Percentiles rank a stretch among this genome's conserved stretches.
Conservation (phyloP, 2,329 filamentous ascomycete genomes). For the Sporothrix sp. region DNA sequence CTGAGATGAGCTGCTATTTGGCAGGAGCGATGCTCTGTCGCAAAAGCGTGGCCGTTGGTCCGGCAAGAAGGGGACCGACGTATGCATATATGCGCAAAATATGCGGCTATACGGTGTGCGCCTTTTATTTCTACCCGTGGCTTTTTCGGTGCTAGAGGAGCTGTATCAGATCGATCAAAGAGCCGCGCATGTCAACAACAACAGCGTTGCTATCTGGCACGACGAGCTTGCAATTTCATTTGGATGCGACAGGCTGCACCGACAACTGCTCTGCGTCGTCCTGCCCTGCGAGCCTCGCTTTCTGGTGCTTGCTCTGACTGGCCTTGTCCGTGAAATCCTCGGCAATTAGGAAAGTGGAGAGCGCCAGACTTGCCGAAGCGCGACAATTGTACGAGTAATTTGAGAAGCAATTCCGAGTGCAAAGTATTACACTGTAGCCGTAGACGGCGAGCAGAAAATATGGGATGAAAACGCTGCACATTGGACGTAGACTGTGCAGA, state of each 20-base stretch:
- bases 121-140: neutral
- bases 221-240: too few species aligned
- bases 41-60: slow-evolving; percentile 15
- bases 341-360: slow-evolving; percentile 15
- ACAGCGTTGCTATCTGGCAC: too few species aligned
- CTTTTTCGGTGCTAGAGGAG: neutral
- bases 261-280: too few species aligned
- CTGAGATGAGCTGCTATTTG: neutral
- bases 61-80: slow-evolving; percentile 4
- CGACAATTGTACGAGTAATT: slow-evolving; percentile 1
- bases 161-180: too few species aligned
- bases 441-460: neutral
- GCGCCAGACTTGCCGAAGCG: slow-evolving; percentile 1
- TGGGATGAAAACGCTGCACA: neutral
- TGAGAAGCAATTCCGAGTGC: slow-evolving; percentile 1
- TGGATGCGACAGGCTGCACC: too few species aligned
- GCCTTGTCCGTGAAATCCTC: slow-evolving; percentile 7
- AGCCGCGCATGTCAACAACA: too few species aligned
- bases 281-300: neutral
- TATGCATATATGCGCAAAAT: neutral
- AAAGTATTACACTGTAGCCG: neutral
- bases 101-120: slow-evolving; percentile 2
- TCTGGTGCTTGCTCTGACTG: neutral
- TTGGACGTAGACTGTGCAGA: neutral
- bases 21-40: slow-evolving; percentile 7